Evolutionary conservation across 306 rosid genomes (phyloP).

Genomic region (Gastrolobium bilobum): DNA sequence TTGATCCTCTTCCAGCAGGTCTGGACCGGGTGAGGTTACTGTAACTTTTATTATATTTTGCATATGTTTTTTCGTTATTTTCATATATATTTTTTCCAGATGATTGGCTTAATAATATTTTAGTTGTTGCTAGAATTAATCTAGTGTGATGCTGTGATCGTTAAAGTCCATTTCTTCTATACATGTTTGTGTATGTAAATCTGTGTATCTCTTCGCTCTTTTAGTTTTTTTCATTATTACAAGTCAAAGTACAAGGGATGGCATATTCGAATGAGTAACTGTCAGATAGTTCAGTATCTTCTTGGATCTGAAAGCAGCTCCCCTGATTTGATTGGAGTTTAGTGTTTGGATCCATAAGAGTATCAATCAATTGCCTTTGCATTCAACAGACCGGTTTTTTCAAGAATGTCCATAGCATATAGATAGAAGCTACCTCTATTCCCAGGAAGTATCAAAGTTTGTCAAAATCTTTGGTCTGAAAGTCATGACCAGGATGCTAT

Average conservation of each 20-base stretch:
- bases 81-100: constrained; percentile 1
- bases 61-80: neutral
- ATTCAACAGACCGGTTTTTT: too few relatives aligned
- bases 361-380: too few relatives aligned
- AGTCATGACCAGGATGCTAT: too few relatives aligned
- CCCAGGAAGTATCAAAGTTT: too few relatives aligned
- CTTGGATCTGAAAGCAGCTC: too few relatives aligned
- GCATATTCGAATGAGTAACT: too few relatives aligned
- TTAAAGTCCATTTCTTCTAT: constrained; percentile 30
- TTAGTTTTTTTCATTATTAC: constrained; percentile 11
- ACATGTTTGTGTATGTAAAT: constrained; percentile 27
- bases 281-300: too few relatives aligned
- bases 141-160: neutral
- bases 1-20: constrained; percentile 95
- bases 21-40: constrained; percentile 79
- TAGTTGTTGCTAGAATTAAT: constrained; percentile 20
- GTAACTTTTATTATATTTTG: constrained; percentile 7
- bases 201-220: neutral
- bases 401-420: too few relatives aligned
- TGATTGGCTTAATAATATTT: constrained; percentile 17
- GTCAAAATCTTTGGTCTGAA: too few relatives aligned
- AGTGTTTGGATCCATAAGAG: too few relatives aligned
- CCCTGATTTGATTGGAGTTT: too few relatives aligned
- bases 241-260: neutral
- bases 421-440: too few relatives aligned